A percentile compares a stretch with the other conserved stretches of the same genome.
Evolutionary conservation across 768 basidiomycete species (phyloP).

Genomic region (Phylloporus rhodoxanthus): DNA sequence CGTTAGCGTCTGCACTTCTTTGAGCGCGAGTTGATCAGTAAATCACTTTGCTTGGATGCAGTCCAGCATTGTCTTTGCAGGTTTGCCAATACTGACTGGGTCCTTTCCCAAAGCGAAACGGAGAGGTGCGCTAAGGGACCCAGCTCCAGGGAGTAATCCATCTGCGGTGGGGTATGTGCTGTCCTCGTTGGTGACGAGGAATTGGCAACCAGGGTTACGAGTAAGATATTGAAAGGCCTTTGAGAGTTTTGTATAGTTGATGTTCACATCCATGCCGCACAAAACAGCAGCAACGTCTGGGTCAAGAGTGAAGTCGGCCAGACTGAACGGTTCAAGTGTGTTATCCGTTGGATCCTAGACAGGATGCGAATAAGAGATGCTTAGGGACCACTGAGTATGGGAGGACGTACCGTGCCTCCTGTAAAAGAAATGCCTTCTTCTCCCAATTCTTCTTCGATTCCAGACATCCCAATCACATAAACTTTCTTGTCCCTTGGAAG

Average conservation of each 20-base stretch:
- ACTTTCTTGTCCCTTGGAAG: slow-evolving; percentile 90
- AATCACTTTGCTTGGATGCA: slow-evolving; percentile 76
- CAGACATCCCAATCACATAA: slow-evolving; percentile 89
- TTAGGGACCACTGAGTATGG: neutral
- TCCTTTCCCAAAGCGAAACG: slow-evolving; percentile 62
- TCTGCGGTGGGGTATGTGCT: slow-evolving; percentile 79
- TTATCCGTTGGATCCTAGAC: slow-evolving; percentile 81
- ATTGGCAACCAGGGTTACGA: slow-evolving; percentile 71
- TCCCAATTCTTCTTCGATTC: slow-evolving; percentile 89
- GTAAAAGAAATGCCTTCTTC: slow-evolving; percentile 74
- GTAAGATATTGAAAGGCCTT: slow-evolving; percentile 89
- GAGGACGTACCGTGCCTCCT: slow-evolving; percentile 74
- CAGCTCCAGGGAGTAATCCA: slow-evolving; percentile 77
- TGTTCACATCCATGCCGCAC: slow-evolving; percentile 81
- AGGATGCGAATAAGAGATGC: neutral
- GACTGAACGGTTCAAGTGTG: slow-evolving; percentile 61
- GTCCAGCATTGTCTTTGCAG: slow-evolving; percentile 87
- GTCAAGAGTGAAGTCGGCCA: slow-evolving; percentile 69
- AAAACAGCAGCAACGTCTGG: slow-evolving; percentile 84
- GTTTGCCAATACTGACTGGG: slow-evolving; percentile 85
- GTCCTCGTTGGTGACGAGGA: slow-evolving; percentile 90
- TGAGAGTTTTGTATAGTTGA: slow-evolving; percentile 92
- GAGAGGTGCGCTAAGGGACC: slow-evolving; percentile 78
- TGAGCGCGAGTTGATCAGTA: neutral
- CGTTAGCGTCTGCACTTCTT: slow-evolving; percentile 8